Evolutionary conservation across 306 rosid species (phyloP).

Genomic region (Gastrolobium bilobum): DNA sequence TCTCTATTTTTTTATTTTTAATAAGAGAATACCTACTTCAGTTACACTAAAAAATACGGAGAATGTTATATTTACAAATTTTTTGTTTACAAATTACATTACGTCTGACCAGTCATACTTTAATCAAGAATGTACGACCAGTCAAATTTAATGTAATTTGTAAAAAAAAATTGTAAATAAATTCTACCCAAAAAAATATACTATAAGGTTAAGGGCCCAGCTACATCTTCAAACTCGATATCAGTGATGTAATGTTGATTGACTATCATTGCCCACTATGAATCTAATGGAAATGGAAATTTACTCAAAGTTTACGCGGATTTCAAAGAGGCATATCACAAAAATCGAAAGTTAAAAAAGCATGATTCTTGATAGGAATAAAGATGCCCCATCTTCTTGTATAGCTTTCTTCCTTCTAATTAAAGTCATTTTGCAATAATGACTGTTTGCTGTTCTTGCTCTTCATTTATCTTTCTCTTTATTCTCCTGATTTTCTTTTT

Average conservation of each 20-base stretch:
- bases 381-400: slow-evolving; percentile 4
- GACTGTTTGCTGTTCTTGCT: neutral
- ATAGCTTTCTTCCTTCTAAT: slow-evolving; percentile 42
- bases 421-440: slow-evolving; percentile 41
- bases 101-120: too few species aligned
- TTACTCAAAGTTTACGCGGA: slow-evolving; percentile 38
- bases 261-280: slow-evolving; percentile 41
- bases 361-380: slow-evolving; percentile 15
- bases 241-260: slow-evolving; percentile 53
- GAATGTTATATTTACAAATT: too few species aligned
- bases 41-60: too few species aligned
- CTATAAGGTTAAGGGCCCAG: neutral
- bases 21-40: too few species aligned
- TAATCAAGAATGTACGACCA: too few species aligned
- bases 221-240: neutral
- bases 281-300: neutral
- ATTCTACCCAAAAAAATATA: too few species aligned
- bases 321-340: neutral
- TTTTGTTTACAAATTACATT: too few species aligned
- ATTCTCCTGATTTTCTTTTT: neutral
- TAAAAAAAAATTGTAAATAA: too few species aligned
- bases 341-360: neutral
- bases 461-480: slow-evolving; percentile 22
- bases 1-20: too few species aligned
- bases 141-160: too few species aligned